Base-by-base conservation (phyloP, 106 monocot genomes). In the Acorus calamus region DNA sequence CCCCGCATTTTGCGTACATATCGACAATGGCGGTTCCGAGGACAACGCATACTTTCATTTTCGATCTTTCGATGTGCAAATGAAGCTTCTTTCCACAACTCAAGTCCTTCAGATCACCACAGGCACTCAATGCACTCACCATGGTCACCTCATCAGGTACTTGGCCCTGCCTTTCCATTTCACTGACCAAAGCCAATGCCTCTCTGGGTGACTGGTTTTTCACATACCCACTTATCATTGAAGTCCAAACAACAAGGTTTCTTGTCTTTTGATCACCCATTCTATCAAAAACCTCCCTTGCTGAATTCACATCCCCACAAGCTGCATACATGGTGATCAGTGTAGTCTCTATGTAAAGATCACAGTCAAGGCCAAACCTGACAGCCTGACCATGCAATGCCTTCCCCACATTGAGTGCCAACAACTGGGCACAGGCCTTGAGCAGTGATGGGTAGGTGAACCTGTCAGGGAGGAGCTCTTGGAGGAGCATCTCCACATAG, bases 401-500 rank as follows among this genome's bases (percentile, higher is more conserved):
- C 11, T 13, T 49, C 3, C 62, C 62, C 49, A 49, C 62, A 49
- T 14, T 63, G 47, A 63, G 50, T 47, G 62, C 62, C 62, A 63
- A 2, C 5, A 4, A 14, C 49, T 49, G 62, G 12, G 62, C 48
- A 49, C 48, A 63, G 14, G 62, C 62, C 62, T 63, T 63, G 4
- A 63, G 46, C 49, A 63, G 8, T 41, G 49, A 63, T 14, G 62
- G 62, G 62, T 6, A 63, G 12, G 62, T 63, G 49, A 63, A 63
- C 6, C 49, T 63, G 50, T 63, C 62, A 12, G 49, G 62, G 46
- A n/a, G 2, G 13, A 9, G 47, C 8, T 3, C 14, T 3, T 10
- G 44, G 55, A 50, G n/a, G 49, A 72, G 47, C 72, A 72, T 72
- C 0, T 55, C 62, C n/a, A 64, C 8, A 42, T 64, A 72, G 48